Conservation (phyloP, 495 filamentous ascomycete species). For the Xylaria venustula region DNA sequence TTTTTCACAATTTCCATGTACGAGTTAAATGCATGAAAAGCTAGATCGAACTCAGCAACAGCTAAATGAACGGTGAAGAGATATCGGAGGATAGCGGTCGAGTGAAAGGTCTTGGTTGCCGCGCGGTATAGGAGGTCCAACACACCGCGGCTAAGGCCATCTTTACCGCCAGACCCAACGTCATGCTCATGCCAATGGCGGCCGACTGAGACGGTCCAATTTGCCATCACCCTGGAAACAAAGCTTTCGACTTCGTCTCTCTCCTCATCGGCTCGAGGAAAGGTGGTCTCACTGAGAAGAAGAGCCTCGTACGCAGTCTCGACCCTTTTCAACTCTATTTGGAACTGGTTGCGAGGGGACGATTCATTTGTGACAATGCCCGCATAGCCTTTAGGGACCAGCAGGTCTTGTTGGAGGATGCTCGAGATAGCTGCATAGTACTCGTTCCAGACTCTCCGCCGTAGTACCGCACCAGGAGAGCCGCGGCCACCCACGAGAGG, state of each 20-base stretch:
- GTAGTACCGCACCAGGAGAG: conserved; percentile 46
- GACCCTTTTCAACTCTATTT: conserved; percentile 69
- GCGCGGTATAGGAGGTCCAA: conserved; percentile 85
- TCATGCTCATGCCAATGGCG: conserved; percentile 73
- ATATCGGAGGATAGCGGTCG: conserved; percentile 78
- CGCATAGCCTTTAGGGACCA: conserved; percentile 46
- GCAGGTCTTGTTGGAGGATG: conserved; percentile 55
- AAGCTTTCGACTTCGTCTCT: conserved; percentile 78
- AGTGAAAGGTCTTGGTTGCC: conserved; percentile 90
- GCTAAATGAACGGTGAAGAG: conserved; percentile 85
- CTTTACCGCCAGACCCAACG: conserved; percentile 74
- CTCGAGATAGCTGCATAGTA: conserved; percentile 75
- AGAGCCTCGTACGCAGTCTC: conserved; percentile 72
- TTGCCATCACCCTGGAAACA: conserved; percentile 72
- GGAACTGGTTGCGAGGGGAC: conserved; percentile 62
- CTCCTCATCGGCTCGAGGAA: conserved; percentile 75
- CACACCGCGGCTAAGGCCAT: conserved; percentile 65
- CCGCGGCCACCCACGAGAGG: conserved; percentile 44
- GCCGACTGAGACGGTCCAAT: conserved; percentile 80
- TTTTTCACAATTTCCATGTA: conserved; percentile 83
- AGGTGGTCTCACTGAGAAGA: conserved; percentile 69
- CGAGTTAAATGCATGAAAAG: conserved; percentile 80
- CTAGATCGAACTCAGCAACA: conserved; percentile 84
- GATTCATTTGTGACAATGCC: conserved; percentile 34
- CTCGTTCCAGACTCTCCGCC: conserved; percentile 68